phyloP scores from a whole-genome alignment of 2,329 filamentous ascomycete species.

The Aspergillus neoniger region DNA sequence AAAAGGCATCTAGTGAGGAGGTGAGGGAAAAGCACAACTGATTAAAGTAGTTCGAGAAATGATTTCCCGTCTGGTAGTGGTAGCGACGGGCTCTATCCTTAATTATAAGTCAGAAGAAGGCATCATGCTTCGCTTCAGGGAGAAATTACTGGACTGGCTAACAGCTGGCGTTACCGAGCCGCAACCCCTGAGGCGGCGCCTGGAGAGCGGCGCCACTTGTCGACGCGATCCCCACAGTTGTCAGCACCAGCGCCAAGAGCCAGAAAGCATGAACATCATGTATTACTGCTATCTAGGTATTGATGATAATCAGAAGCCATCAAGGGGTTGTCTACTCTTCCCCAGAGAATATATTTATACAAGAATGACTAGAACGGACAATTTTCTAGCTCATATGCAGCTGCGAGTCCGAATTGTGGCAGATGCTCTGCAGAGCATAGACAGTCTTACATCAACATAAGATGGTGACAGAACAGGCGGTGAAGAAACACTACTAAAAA shows the following conservation, averaged over 20 bases:
- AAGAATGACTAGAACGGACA: neutral
- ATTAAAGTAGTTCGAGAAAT: constrained; percentile 16
- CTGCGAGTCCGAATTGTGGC: neutral
- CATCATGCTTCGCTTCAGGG: constrained; percentile 18
- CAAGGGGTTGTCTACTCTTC: neutral
- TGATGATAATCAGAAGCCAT: neutral
- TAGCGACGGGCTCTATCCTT: constrained; percentile 6
- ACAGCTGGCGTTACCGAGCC: constrained; percentile 35
- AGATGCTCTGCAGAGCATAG: neutral
- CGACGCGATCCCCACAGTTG: constrained; percentile 23
- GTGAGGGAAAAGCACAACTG: constrained; percentile 14
- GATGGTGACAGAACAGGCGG: constrained; percentile 9
- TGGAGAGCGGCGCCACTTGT: constrained; percentile 27
- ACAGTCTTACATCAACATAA: neutral
- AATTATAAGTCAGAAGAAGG: constrained; percentile 11
- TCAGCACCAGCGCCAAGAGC: constrained; percentile 21
- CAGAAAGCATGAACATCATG: constrained; percentile 2
- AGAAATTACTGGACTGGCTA: constrained; percentile 27
- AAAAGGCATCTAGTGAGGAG: constrained; percentile 31
- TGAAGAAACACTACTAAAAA: constrained; percentile 1
- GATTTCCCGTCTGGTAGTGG: constrained; percentile 9
- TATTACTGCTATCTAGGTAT: neutral
- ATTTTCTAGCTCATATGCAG: neutral
- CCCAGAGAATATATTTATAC: neutral
- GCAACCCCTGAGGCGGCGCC: constrained; percentile 33